Evolutionary conservation across 2,329 filamentous ascomycete species (phyloP).

Genomic region (Rhytidhysteron rufulum): DNA sequence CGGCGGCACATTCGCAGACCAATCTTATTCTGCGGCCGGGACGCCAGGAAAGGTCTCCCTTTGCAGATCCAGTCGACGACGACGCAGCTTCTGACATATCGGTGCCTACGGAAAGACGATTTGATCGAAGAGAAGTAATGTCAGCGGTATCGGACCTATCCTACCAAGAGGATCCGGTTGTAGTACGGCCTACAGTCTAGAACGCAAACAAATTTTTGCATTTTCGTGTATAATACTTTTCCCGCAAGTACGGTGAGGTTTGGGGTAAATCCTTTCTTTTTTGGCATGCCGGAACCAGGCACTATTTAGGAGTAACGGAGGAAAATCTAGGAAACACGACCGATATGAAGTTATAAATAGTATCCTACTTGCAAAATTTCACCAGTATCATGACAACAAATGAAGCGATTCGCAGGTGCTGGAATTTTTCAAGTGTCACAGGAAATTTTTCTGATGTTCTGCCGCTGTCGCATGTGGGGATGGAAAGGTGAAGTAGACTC

Average conservation of each 20-base stretch:
- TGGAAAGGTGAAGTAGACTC: background rate
- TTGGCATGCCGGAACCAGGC: background rate
- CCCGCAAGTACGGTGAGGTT: conserved; percentile 2
- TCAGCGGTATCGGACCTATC: conserved; percentile 30
- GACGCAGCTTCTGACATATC: conserved; percentile 27
- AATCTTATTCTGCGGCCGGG: conserved; percentile 14
- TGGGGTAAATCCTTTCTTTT: background rate
- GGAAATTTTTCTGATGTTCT: too few relatives aligned
- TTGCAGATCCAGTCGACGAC: conserved; percentile 28
- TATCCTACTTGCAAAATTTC: conserved; percentile 8
- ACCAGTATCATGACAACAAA: conserved; percentile 1
- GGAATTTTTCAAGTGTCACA: too few relatives aligned
- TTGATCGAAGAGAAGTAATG: conserved; percentile 17
- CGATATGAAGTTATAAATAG: conserved; percentile 13
- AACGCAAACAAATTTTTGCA: conserved; percentile 1
- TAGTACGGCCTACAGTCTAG: conserved; percentile 12
- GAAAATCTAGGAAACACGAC: conserved; percentile 1
- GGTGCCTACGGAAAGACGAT: conserved; percentile 10
- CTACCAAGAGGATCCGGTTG: conserved; percentile 26
- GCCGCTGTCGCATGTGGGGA: too few relatives aligned
- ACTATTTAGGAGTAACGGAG: background rate
- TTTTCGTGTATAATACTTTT: conserved; percentile 10
- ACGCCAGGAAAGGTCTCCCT: conserved; percentile 23
- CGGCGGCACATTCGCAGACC: conserved; percentile 15
- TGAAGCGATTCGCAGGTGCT: too few relatives aligned